Evolutionary conservation across 202 grass and related monocot genomes (phyloP), one percentile per base, ranked within the genome.

Genomic region (Hordeum pubiflorum): DNA sequence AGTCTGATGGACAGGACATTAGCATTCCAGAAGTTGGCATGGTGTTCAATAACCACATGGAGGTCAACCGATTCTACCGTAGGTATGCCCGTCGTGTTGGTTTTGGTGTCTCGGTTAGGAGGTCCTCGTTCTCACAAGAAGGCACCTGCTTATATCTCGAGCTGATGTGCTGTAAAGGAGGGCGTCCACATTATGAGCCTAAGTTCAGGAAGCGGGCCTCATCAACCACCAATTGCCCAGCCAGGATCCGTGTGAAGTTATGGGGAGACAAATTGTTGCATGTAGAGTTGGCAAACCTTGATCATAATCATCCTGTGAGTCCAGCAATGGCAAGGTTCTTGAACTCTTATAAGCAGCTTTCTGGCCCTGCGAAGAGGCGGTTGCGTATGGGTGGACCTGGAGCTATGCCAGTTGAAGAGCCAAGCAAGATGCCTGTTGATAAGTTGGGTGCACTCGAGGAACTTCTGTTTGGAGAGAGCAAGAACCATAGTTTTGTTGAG

Each of bases 161-260:
- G 82, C 80, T 98, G 58, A 98, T 98, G 90, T 98, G 95, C 84
- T 95, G 95, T 83, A 98, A 98, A 79, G 95, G 95, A 61, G 95
- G 95, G 29, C 82, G 88, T 0, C 86, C 76, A 77, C 90, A 90
- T 60, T 92, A 93, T 58, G 95, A 94, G 70, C 88, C 96, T 3
- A 98, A 98, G 61, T 98, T 91, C 58, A 69, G 96, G 52, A 98
- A 95, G 74, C 74, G 96, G 41, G 86, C 90, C 36, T 98, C 96
- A 27, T 93, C 96, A 0, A 98, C 92, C 39, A 98, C 92, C 1
- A 98, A 98, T 64, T 98, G 92, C 64, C 90, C 88, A 66, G 92
- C 96, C 63, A 95, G 86, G 77, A 95, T 98, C 58, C 65, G 92
- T 9, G 96, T 95, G 57, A 98, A 95, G 78, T 83, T 95, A 67